phyloP scores from a whole-genome alignment of 495 filamentous ascomycete genomes.

The Hypoxylon intermedium region DNA sequence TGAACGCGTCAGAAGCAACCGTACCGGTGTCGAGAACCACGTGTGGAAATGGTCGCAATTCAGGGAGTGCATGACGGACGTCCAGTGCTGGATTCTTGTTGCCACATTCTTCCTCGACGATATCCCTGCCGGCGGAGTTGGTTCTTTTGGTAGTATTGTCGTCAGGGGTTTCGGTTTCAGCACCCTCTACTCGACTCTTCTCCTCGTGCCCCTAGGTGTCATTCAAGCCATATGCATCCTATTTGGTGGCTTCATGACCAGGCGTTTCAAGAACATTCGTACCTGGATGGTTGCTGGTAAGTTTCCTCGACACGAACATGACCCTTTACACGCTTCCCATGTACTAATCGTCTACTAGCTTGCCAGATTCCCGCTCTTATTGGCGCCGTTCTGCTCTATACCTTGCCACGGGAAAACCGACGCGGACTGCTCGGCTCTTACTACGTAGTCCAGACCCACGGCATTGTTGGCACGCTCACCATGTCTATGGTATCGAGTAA shows the following conservation, averaged over 20 bases:
- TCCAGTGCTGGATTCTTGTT: conserved; percentile 57
- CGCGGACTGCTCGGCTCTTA: conserved; percentile 26
- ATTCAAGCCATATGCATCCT: conserved; percentile 50
- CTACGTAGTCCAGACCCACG: conserved; percentile 33
- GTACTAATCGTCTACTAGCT: conserved; percentile 13
- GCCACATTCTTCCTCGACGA: conserved; percentile 45
- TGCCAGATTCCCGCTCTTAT: conserved; percentile 33
- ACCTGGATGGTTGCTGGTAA: conserved; percentile 30
- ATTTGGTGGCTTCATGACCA: conserved; percentile 49
- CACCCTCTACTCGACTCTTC: conserved; percentile 49
- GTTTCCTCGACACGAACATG: neutral
- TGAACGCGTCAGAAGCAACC: conserved; percentile 65
- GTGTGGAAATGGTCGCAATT: conserved; percentile 69
- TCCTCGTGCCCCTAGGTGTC: conserved; percentile 52
- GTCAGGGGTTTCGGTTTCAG: conserved; percentile 56
- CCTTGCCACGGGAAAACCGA: conserved; percentile 22
- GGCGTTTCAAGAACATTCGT: conserved; percentile 38
- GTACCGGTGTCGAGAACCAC: conserved; percentile 71
- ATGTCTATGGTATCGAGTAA: conserved; percentile 52
- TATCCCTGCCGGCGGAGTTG: conserved; percentile 54
- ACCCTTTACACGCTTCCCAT: neutral
- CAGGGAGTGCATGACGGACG: conserved; percentile 62
- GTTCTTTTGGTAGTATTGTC: conserved; percentile 56
- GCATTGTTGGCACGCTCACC: conserved; percentile 26
- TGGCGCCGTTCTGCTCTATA: conserved; percentile 30